These are phyloP conservation scores for Suillus clintonianus DNA, from an alignment of 768 basidiomycete species.

Conservation along the genomic window DNA sequence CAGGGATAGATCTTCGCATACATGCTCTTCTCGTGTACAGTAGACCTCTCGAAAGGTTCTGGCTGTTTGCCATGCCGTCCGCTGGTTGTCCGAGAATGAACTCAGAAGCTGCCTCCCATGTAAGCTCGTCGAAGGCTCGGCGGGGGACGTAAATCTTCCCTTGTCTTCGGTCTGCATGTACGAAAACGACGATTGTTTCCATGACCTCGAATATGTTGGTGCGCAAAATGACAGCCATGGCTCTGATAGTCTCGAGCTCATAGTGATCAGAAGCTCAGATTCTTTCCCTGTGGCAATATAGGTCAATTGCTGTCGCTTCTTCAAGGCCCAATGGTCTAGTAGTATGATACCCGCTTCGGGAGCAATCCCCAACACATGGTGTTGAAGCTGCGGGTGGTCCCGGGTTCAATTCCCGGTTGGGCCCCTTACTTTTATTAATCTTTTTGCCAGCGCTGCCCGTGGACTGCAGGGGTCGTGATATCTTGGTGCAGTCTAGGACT, in stretches of 20 bases:
- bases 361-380: conserved; percentile 16
- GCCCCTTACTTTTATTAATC: conserved; percentile 31
- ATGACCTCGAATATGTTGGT: too few species aligned
- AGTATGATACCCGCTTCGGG: conserved; percentile 58
- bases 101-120: too few species aligned
- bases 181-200: too few species aligned
- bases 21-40: background rate
- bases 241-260: too few species aligned
- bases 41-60: background rate
- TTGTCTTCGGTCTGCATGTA: too few species aligned
- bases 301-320: background rate
- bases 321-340: conserved; percentile 51
- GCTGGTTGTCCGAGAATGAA: too few species aligned
- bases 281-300: background rate
- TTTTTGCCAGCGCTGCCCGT: background rate
- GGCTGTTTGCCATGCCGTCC: background rate
- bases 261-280: background rate
- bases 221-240: too few species aligned
- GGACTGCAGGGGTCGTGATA: background rate
- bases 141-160: too few species aligned
- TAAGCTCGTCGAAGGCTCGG: too few species aligned
- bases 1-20: background rate
- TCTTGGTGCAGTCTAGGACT: background rate
- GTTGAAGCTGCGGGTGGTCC: conserved; percentile 50
- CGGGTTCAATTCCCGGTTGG: conserved; percentile 62